Conservation (phyloP, 2,329 filamentous ascomycete genomes). For the Hyphodiscus sp. region DNA sequence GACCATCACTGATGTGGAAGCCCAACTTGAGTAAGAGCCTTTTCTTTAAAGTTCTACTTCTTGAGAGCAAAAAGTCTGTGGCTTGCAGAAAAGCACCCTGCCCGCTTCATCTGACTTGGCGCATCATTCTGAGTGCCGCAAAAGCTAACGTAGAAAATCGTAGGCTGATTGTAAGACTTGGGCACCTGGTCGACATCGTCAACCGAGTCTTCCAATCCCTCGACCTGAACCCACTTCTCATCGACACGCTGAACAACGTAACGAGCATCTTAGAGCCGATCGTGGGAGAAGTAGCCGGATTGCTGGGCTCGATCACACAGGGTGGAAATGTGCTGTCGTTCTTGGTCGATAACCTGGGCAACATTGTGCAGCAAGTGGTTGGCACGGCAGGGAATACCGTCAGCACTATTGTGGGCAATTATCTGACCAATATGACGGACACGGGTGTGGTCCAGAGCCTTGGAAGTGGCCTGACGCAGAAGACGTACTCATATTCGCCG, state of each 20-base stretch:
- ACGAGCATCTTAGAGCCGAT: slow-evolving; percentile 46
- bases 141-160: slow-evolving; percentile 45
- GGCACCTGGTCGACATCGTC: slow-evolving; percentile 54
- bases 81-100: background rate
- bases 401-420: slow-evolving; percentile 51
- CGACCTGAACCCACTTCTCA: slow-evolving; percentile 55
- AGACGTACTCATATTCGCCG: slow-evolving; percentile 45
- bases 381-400: slow-evolving; percentile 39
- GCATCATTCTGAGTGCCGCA: background rate
- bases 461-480: slow-evolving; percentile 37
- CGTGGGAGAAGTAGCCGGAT: slow-evolving; percentile 50
- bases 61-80: background rate
- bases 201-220: slow-evolving; percentile 53
- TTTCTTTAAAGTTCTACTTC: background rate
- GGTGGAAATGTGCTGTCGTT: slow-evolving; percentile 48
- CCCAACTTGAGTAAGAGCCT: background rate
- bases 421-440: slow-evolving; percentile 51
- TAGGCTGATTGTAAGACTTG: slow-evolving; percentile 48
- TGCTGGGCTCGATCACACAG: slow-evolving; percentile 52
- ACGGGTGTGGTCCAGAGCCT: slow-evolving; percentile 30
- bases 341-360: slow-evolving; percentile 54
- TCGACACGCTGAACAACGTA: slow-evolving; percentile 48
- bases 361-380: slow-evolving; percentile 54
- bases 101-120: background rate
- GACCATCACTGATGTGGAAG: slow-evolving; percentile 49